These are phyloP conservation scores for Albugo candida DNA, from an alignment of 352 stramenopile genomes.

Conservation along the genomic window DNA sequence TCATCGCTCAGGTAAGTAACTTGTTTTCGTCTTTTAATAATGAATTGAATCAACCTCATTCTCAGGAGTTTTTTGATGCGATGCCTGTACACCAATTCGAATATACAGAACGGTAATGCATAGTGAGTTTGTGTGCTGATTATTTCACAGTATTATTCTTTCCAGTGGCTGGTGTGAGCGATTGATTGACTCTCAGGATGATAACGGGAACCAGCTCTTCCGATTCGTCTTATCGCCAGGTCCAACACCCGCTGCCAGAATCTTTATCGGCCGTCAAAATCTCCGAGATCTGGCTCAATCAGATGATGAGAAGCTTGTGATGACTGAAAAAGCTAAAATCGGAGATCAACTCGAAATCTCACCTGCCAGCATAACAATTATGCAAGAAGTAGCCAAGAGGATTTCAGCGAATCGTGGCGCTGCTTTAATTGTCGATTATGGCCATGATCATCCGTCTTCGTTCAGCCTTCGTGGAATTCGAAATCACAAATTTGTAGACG, in stretches of 20 bases:
- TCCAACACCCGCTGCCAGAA: conserved; percentile 77
- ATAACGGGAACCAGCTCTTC: conserved; percentile 72
- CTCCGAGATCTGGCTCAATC: conserved; percentile 26
- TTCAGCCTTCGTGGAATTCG: conserved; percentile 88
- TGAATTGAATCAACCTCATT: neutral
- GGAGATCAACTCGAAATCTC: conserved; percentile 89
- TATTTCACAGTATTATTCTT: neutral
- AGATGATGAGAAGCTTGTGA: conserved; percentile 21
- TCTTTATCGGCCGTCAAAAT: conserved; percentile 73
- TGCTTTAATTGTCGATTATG: conserved; percentile 90
- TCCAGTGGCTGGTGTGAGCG: conserved; percentile 84
- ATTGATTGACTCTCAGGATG: conserved; percentile 75
- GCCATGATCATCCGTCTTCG: conserved; percentile 74
- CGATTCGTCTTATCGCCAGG: conserved; percentile 86
- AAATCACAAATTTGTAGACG: conserved; percentile 86
- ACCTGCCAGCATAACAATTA: conserved; percentile 78
- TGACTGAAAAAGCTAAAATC: conserved; percentile 26
- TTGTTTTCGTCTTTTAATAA: neutral
- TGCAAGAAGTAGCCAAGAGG: conserved; percentile 82
- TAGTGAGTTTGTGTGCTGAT: neutral
- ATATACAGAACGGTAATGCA: conserved; percentile 68
- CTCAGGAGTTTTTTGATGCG: conserved; percentile 88
- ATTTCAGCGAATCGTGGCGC: conserved; percentile 60
- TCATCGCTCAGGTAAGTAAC: conserved; percentile 55
- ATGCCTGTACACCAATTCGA: conserved; percentile 91